Base-by-base conservation (phyloP, 2,329 filamentous ascomycete genomes). In the Alternaria triticina region DNA sequence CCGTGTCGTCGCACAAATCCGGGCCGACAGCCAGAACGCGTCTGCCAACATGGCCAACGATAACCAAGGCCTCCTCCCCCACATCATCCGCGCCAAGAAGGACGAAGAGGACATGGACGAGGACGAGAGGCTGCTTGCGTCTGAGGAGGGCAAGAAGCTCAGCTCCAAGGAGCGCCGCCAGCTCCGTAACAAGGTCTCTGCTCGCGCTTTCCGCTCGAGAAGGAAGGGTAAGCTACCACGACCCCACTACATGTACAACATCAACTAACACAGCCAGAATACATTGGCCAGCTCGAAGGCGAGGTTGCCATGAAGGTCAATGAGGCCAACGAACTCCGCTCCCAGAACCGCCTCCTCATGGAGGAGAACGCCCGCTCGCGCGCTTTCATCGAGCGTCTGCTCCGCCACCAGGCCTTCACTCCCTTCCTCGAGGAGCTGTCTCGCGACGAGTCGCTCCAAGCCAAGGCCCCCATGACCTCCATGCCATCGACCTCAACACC, bases 31-130 rank as follows among this genome's bases (percentile, higher is more conserved):
- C 80, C 77, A 79, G 65, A 77, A 77, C 61, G 71, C 70, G 58
- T 84, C 70, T 62, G 84, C 87, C 13, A 83, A 85, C 5, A 81
- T 83, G 15, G 86, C 88, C 15, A 84, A 87, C 52, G 82, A 80
- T 65, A 79, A 80, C 30, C 73, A 79, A 33, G 77, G 78, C 64
- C 78, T 86, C 12, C 79, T 90, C n/a, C 85, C 89, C 59, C 90
- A 93, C 77, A 87, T 93, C 71, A 85, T 90, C 54, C 90, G 90
- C 67, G 82, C 88, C 67, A 94, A 90, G 86, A 98, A 98, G 86
- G 94, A 97, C 47, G 94, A 98, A 74, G 94, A 97, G 66, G 95
- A 98, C 57, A 98, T 99, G 95, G 96, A 99, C 73, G 95, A 97
- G 80, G 96, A 98, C 74, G 96, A 98, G 85, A 88, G 93, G 70